Base-by-base conservation (phyloP, 192 early-diverging fungal genomes). In the Linnemannia zychae region DNA sequence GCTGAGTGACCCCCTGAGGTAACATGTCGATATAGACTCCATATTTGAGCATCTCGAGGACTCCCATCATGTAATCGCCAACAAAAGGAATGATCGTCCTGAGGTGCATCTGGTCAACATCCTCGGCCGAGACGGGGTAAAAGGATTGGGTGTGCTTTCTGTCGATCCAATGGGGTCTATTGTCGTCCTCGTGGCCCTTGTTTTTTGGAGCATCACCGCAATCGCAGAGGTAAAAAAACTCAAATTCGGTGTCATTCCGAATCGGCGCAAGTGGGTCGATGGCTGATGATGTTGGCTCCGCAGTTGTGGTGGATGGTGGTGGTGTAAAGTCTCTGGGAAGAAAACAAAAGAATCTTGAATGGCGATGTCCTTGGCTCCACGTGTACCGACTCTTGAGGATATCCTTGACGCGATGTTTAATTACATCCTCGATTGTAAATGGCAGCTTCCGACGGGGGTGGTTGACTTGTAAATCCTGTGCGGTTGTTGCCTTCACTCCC, bases 41-140 rank as follows among this genome's bases (percentile, higher is more conserved):
- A 60, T 71, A 77, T 53, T 77, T 72, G 63, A 72, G 44, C 47
- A 70, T 76, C 63, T 82, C 81, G 24, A 82, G 69, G 48, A 74
- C 63, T 16, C 57, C 75, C 81, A 82, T 73, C 28, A 74, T 66
- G 31, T 76, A 82, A 7, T 49, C n/a, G 13, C 77, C 77, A 67
- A 66, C 18, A 37, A 22, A 31, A 67, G 31, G 24, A 67, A 22
- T 18, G 9, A 53, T 3, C 15, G 20, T 46, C 66, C 72, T 2
- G 34, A 31, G 28, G 31, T 44, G 28, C 24, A 37, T 2, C 7
- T 67, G 47, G 57, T 28, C 3, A 52, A 60, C 11, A 11, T 60
- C 57, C 57, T n/a, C 24, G 57, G 57, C 57, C 24, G n/a, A 28
- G 12, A 31, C 57, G 36, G 17, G 2, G 34, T 38, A n/a, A 50